Conservation (phyloP, 441 rosid species). For the Gossypium lobatum region DNA sequence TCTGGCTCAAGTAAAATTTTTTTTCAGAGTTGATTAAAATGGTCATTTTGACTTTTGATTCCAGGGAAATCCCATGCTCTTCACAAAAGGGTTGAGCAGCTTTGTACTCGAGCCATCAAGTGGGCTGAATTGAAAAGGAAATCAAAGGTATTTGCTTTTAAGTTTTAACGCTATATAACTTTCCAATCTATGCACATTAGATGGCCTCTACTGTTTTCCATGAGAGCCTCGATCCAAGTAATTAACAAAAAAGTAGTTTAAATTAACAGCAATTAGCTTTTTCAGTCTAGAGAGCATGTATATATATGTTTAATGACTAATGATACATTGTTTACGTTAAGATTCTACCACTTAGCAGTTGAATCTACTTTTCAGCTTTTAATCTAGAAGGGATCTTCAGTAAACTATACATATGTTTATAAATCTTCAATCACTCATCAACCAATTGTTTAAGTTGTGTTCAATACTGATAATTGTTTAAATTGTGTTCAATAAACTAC, state of each 20-base stretch:
- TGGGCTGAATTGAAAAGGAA: slow-evolving; percentile 97
- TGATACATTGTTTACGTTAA: not conserved
- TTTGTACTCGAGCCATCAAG: slow-evolving; percentile 88
- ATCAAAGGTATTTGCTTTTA: slow-evolving; percentile 54
- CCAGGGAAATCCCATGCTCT: slow-evolving; percentile 99
- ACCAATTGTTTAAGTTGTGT: not conserved
- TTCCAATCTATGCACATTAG: not conserved
- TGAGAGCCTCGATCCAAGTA: not conserved
- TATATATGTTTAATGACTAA: not conserved
- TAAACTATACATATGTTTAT: not conserved
- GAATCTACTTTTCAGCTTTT: not conserved
- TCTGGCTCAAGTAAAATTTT: not conserved
- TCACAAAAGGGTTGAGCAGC: slow-evolving; percentile 99
- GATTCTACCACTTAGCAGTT: not conserved
- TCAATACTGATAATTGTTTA: not conserved
- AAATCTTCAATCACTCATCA: not conserved
- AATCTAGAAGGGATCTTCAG: not conserved
- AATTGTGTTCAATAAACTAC: not conserved
- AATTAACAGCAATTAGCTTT: not conserved
- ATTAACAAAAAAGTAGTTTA: not conserved
- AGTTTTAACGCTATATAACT: not conserved
- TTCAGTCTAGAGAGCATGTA: not conserved
- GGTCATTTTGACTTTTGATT: slow-evolving; percentile 15
- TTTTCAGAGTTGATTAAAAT: not conserved
- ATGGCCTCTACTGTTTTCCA: not conserved